These are phyloP conservation scores for Yarrowia sp. DNA, from an alignment of 805 yeast genomes.

Conservation along the genomic window DNA sequence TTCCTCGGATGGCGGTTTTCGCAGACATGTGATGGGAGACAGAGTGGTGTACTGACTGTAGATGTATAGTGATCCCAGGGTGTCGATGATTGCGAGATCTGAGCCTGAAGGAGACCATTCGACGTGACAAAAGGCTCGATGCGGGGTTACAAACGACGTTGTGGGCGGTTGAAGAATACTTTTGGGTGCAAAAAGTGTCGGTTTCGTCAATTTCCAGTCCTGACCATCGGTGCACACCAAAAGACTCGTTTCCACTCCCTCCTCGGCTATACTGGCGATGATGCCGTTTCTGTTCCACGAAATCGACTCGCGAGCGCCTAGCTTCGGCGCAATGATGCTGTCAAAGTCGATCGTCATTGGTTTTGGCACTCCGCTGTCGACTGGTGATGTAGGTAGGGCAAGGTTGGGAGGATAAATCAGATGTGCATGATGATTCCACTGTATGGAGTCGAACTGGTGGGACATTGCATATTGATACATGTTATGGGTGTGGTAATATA, in stretches of 20 bases:
- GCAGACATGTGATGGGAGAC: constrained; percentile 37
- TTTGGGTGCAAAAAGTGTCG: constrained; percentile 52
- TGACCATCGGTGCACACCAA: constrained; percentile 77
- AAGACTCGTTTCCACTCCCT: constrained; percentile 64
- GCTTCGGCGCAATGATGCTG: constrained; percentile 27
- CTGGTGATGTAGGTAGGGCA: constrained; percentile 7
- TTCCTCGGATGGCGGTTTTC: constrained; percentile 37
- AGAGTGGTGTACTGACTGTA: constrained; percentile 44
- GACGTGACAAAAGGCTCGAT: constrained; percentile 50
- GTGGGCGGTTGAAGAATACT: constrained; percentile 41
- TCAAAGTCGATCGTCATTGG: constrained; percentile 37
- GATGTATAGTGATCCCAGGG: constrained; percentile 68
- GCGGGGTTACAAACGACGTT: constrained; percentile 45
- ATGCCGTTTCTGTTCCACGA: constrained; percentile 85
- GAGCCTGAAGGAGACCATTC: constrained; percentile 79
- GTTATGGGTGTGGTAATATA: too few species aligned
- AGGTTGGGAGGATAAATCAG: constrained; percentile 25
- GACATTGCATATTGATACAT: too few species aligned
- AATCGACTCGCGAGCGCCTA: constrained; percentile 34
- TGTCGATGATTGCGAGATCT: constrained; percentile 82
- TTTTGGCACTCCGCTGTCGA: background rate
- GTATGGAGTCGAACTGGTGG: background rate
- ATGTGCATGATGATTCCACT: constrained; percentile 11
- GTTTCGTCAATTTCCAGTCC: constrained; percentile 76
- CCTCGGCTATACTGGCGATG: constrained; percentile 67